These are phyloP conservation scores for Silene latifolia DNA, from an alignment of 148 eudicot species.

Conservation along the genomic window DNA sequence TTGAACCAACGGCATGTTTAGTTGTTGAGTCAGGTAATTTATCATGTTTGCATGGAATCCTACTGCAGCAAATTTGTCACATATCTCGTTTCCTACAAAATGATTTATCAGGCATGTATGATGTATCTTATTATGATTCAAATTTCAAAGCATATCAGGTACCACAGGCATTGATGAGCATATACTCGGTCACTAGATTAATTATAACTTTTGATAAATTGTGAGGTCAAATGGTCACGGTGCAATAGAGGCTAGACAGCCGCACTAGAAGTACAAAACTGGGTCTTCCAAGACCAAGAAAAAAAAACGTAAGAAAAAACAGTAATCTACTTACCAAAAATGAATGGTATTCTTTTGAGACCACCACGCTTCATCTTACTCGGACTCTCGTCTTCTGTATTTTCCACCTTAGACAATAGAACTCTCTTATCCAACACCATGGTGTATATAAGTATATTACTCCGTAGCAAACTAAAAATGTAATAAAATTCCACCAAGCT, in stretches of 20 bases:
- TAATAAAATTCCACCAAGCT: background rate
- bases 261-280: too few species aligned
- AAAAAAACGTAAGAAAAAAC: background rate
- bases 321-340: conserved; percentile 49
- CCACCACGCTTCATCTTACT: conserved; percentile 54
- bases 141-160: background rate
- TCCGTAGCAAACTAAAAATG: too few species aligned
- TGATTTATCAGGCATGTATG: too few species aligned
- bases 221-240: too few species aligned
- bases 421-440: conserved; percentile 27
- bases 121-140: too few species aligned
- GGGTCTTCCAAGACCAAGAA: background rate
- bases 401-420: conserved; percentile 11
- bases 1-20: conserved; percentile 66
- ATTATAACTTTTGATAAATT: too few species aligned
- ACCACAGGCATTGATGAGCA: too few species aligned
- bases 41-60: conserved; percentile 83
- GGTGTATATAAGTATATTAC: too few species aligned
- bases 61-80: conserved; percentile 69
- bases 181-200: too few species aligned
- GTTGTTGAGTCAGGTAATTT: conserved; percentile 62
- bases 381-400: conserved; percentile 18
- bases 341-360: conserved; percentile 77
- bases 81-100: conserved; percentile 65
- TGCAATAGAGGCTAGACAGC: too few species aligned